These are phyloP conservation scores for Magnolia officinalis DNA, from an alignment of 164 flowering plant genomes.

Conservation along the genomic window DNA sequence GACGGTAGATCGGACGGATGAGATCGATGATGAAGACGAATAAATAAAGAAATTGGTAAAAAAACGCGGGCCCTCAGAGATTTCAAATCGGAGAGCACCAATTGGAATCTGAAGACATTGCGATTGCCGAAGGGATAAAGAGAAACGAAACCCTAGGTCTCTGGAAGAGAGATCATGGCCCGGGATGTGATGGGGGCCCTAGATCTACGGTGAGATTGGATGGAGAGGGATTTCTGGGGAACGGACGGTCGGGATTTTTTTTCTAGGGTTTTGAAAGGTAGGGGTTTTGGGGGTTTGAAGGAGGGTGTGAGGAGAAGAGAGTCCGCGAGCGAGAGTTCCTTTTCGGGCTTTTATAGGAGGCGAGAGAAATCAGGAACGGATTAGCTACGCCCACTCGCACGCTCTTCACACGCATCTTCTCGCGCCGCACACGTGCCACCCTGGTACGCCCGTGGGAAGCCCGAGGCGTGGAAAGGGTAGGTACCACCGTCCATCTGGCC, in stretches of 20 bases:
- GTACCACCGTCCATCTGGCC: no score
- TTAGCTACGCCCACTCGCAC: no score
- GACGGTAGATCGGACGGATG: neutral
- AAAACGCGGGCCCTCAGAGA: neutral
- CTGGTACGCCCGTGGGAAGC: no score
- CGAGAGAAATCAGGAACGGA: neutral
- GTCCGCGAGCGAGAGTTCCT: neutral
- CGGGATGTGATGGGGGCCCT: constrained; percentile 1
- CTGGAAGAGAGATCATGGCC: constrained; percentile 1
- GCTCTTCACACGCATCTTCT: no score
- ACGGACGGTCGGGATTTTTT: constrained; percentile 1
- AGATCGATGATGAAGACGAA: neutral
- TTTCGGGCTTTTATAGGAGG: neutral
- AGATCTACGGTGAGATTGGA: neutral
- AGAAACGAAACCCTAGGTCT: neutral
- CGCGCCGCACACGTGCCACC: no score
- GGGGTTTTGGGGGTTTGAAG: neutral
- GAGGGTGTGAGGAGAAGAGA: neutral
- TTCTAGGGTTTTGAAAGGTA: neutral
- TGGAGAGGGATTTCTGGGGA: constrained; percentile 1
- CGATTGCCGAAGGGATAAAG: neutral
- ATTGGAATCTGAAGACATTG: neutral
- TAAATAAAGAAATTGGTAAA: neutral
- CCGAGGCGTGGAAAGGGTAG: no score
- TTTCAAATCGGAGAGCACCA: neutral